Percentiles rank a stretch among this genome's conserved stretches.
Evolutionary conservation across 2,329 filamentous ascomycete genomes (phyloP).

Genomic region (Xenosphaeropsis pyriputrescens): DNA sequence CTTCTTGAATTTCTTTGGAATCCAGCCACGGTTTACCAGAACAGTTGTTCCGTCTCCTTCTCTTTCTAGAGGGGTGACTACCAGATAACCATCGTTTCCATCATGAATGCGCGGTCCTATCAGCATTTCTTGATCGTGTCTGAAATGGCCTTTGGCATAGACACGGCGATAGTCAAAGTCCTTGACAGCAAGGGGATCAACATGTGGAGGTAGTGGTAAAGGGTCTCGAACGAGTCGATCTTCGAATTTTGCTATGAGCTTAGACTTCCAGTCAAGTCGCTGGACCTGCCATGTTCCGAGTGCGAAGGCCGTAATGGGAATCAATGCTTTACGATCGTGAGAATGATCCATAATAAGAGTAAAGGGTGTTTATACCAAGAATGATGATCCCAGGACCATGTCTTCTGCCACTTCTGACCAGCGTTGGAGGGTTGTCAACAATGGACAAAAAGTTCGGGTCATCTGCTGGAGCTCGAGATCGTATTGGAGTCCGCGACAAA

Average conservation of each 20-base stretch:
- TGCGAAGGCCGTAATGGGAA: slow-evolving; percentile 79
- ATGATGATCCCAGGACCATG: slow-evolving; percentile 74
- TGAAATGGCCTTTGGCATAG: slow-evolving; percentile 54
- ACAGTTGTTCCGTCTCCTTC: slow-evolving; percentile 51
- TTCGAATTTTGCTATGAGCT: slow-evolving; percentile 80
- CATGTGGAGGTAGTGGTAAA: slow-evolving; percentile 66
- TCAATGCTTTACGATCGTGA: slow-evolving; percentile 30
- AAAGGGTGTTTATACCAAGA: slow-evolving; percentile 34
- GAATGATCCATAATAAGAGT: neutral
- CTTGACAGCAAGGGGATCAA: slow-evolving; percentile 68
- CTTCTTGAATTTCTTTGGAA: slow-evolving; percentile 56
- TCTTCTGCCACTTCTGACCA: slow-evolving; percentile 58
- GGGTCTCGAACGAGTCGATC: slow-evolving; percentile 79
- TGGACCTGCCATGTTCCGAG: slow-evolving; percentile 94
- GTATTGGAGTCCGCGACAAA: slow-evolving; percentile 10
- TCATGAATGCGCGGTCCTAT: slow-evolving; percentile 83
- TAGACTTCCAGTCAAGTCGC: slow-evolving; percentile 84
- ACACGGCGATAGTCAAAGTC: slow-evolving; percentile 91
- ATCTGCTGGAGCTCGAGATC: slow-evolving; percentile 33
- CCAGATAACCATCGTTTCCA: slow-evolving; percentile 79
- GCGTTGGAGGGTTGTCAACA: slow-evolving; percentile 68
- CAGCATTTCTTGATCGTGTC: slow-evolving; percentile 93
- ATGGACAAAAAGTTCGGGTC: slow-evolving; percentile 72
- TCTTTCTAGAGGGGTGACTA: slow-evolving; percentile 81
- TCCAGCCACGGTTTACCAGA: slow-evolving; percentile 85